A percentile compares a stretch with the other conserved stretches of the same genome.
phyloP scores from a whole-genome alignment of 148 eudicot genomes.

The Bassia scoparia region DNA sequence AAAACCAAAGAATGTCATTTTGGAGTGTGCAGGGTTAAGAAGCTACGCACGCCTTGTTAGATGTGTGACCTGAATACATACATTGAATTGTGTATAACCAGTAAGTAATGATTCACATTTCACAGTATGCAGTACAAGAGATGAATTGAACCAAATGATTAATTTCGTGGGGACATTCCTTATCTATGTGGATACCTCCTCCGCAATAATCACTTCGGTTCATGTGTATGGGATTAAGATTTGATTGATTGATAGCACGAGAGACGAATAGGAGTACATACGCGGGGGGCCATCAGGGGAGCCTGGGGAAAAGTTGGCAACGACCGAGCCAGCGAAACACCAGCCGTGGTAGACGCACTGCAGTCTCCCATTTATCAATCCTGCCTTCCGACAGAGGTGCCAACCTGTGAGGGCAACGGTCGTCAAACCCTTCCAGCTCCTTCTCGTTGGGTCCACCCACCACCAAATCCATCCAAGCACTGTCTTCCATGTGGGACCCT shows the following conservation, averaged over 20 bases:
- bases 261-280: neutral
- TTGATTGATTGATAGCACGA: too few relatives aligned
- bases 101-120: too few relatives aligned
- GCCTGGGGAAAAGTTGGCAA: slow-evolving; percentile 73
- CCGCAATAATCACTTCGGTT: too few relatives aligned
- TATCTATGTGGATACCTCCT: too few relatives aligned
- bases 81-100: too few relatives aligned
- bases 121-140: too few relatives aligned
- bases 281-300: slow-evolving; percentile 70
- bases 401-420: slow-evolving; percentile 74
- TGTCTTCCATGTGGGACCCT: slow-evolving; percentile 61
- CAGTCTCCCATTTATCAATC: slow-evolving; percentile 69
- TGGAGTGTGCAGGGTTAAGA: slow-evolving; percentile 67
- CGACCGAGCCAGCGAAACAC: slow-evolving; percentile 73
- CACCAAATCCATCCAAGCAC: slow-evolving; percentile 69
- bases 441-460: slow-evolving; percentile 63
- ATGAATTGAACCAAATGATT: too few relatives aligned
- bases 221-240: too few relatives aligned
- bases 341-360: slow-evolving; percentile 91
- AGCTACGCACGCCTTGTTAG: slow-evolving; percentile 69
- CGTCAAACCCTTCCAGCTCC: slow-evolving; percentile 70
- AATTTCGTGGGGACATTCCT: too few relatives aligned
- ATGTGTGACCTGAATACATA: slow-evolving; percentile 50
- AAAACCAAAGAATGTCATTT: slow-evolving; percentile 80
- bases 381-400: slow-evolving; percentile 81